These are phyloP conservation scores for Pulveroboletus sp. DNA, from an alignment of 768 basidiomycete species.

Conservation along the genomic window DNA sequence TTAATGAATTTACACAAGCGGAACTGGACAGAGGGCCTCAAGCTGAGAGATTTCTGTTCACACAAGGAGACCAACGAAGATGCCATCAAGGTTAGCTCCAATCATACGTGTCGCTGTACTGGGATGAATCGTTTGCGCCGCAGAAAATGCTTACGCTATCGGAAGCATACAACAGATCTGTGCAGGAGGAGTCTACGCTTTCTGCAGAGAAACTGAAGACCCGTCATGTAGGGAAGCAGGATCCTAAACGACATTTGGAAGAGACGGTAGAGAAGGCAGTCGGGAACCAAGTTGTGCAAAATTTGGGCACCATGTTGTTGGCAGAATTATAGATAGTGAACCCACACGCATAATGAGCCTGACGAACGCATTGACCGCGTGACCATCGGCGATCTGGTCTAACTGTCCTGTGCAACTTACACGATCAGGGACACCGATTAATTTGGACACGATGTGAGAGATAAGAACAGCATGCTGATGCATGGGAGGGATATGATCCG, in stretches of 20 bases:
- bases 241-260: constrained; percentile 96
- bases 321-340: constrained; percentile 66
- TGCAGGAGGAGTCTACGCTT: constrained; percentile 96
- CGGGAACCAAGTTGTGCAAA: constrained; percentile 96
- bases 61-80: constrained; percentile 89
- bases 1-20: constrained; percentile 98
- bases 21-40: constrained; percentile 98
- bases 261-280: constrained; percentile 98
- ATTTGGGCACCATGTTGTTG: constrained; percentile 89
- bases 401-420: neutral
- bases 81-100: constrained; percentile 77
- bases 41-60: constrained; percentile 81
- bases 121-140: constrained; percentile 14
- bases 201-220: constrained; percentile 93
- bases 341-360: neutral
- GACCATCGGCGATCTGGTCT: neutral
- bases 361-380: neutral
- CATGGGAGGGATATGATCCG: neutral
- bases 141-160: constrained; percentile 85
- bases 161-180: constrained; percentile 94
- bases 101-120: constrained; percentile 14
- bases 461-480: neutral
- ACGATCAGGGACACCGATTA: constrained; percentile 8
- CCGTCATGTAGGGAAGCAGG: constrained; percentile 94
- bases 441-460: neutral